A percentile compares a stretch with the other conserved stretches of the same genome.
Evolutionary conservation across 805 yeast genomes (phyloP).

Genomic region (Saccharomycopsis javanensis): DNA sequence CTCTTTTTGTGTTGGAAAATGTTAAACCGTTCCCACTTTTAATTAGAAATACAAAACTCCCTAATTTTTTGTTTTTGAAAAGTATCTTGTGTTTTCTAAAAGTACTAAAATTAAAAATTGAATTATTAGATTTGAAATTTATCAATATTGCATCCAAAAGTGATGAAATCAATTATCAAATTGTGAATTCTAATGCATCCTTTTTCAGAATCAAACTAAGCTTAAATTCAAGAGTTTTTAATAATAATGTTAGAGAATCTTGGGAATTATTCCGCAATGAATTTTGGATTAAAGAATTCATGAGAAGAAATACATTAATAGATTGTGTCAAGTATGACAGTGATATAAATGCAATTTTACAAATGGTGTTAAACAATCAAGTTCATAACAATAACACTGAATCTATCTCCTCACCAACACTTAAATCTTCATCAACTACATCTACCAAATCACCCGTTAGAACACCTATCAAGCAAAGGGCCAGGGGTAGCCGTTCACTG

Average conservation of each 20-base stretch:
- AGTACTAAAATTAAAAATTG: conserved; percentile 8
- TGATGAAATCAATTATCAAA: conserved; percentile 15
- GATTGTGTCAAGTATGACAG: conserved; percentile 14
- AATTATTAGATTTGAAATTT: conserved; percentile 11
- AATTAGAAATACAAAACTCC: background rate
- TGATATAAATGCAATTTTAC: conserved; percentile 14
- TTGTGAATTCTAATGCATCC: background rate
- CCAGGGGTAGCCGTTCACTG: background rate
- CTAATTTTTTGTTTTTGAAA: background rate
- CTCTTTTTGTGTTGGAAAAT: background rate
- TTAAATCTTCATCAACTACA: background rate
- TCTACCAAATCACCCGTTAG: conserved; percentile 8
- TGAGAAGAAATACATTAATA: conserved; percentile 34
- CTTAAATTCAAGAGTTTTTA: conserved; percentile 71
- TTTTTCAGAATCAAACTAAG: conserved; percentile 42
- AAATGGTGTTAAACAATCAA: conserved; percentile 17
- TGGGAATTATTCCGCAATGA: conserved; percentile 94
- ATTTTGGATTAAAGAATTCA: conserved; percentile 83
- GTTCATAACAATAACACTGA: background rate
- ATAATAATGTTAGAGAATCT: conserved; percentile 75
- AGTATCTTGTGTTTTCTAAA: conserved; percentile 3
- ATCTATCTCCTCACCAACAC: background rate
- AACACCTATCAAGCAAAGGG: conserved; percentile 3
- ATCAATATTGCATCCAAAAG: conserved; percentile 1
- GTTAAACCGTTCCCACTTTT: background rate